Base-by-base conservation (phyloP, 2,329 filamentous ascomycete species). In the Tolypocladium paradoxum region DNA sequence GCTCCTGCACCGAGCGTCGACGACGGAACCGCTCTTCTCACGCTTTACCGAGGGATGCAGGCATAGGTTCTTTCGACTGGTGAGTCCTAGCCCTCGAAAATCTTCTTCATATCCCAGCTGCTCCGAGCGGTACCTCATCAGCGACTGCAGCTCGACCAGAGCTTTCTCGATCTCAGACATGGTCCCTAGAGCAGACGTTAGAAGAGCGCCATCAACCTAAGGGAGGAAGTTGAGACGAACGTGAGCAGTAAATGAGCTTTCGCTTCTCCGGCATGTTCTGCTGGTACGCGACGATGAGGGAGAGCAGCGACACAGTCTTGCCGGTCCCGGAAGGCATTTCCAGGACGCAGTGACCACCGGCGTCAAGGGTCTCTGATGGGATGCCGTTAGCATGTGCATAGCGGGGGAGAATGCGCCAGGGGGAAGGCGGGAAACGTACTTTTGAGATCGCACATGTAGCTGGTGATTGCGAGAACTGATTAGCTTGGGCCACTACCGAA, bases 161-260 rank as follows among this genome's bases (percentile, higher is more conserved):
- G 95, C 93, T 72, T 99, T 99, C 68, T 99, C 93, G 64, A 99
- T 99, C 73, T 99, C 93, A 37, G 93, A 99, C 91, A 99, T 99
- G 53, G 93, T 99, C 74, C 81, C 81, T 83, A 38, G 12, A 31
- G 14, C 29, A 49, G 11, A 45, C 34, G 33, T 29, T 18, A 49
- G 27, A 35, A 4, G 3, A 27, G 24, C 8, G 35, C 7, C 31
- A 8, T 16, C 12, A 31, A 27, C 2, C 20, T 45, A n/a, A 51
- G 48, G n/a, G 27, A 50, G 27, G 9, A 11, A 22, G 16, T 35
- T 37, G 22, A 16, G 14, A 60, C 58, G 34, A 53, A 84, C 93
- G 90, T 58, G 93, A 99, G 76, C 93, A 99, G 72, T 99, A 99
- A 53, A 99, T 96, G 50, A 99, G 83, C 71, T 99, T 99, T 53